Evolutionary conservation across 208 protist genomes (phyloP).

Genomic region (Borovskyia barvae): DNA sequence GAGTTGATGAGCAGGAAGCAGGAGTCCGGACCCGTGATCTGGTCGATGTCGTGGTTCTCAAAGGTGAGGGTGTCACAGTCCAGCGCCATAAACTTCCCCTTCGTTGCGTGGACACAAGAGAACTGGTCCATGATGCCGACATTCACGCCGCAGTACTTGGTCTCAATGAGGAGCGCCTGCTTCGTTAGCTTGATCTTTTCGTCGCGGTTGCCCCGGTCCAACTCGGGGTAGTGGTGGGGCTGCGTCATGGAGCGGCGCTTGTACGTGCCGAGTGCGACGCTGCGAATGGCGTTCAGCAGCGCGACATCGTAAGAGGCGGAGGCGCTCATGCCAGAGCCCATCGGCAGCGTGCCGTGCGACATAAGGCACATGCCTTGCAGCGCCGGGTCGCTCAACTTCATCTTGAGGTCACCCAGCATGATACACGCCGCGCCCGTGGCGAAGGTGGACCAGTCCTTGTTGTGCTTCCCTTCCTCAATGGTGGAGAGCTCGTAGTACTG

Average conservation of each 20-base stretch:
- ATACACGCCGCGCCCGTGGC: constrained; percentile 38
- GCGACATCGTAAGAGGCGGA: constrained; percentile 65
- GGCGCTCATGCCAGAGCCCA: constrained; percentile 74
- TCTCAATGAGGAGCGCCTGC: constrained; percentile 68
- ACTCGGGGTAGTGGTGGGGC: constrained; percentile 28
- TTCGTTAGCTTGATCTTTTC: constrained; percentile 46
- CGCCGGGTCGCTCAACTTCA: constrained; percentile 32
- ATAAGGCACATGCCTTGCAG: constrained; percentile 51
- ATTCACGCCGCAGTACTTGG: constrained; percentile 70
- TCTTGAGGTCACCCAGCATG: constrained; percentile 36
- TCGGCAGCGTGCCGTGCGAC: constrained; percentile 59
- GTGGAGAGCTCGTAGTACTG: constrained; percentile 33
- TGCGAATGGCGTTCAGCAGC: constrained; percentile 39
- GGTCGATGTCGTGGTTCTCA: constrained; percentile 41
- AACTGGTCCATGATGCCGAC: constrained; percentile 92
- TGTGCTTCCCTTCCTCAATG: constrained; percentile 26
- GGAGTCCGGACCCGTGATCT: constrained; percentile 39
- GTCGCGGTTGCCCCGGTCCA: constrained; percentile 25
- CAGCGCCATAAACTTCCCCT: constrained; percentile 51
- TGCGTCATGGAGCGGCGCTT: constrained; percentile 3
- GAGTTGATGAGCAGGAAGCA: constrained; percentile 72
- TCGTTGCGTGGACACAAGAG: constrained; percentile 66
- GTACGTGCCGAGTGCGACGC: constrained; percentile 26
- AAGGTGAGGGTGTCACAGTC: constrained; percentile 75
- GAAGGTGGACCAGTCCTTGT: constrained; percentile 57